These are phyloP conservation scores for Mycena amicta DNA, from an alignment of 768 basidiomycete species.

Conservation along the genomic window DNA sequence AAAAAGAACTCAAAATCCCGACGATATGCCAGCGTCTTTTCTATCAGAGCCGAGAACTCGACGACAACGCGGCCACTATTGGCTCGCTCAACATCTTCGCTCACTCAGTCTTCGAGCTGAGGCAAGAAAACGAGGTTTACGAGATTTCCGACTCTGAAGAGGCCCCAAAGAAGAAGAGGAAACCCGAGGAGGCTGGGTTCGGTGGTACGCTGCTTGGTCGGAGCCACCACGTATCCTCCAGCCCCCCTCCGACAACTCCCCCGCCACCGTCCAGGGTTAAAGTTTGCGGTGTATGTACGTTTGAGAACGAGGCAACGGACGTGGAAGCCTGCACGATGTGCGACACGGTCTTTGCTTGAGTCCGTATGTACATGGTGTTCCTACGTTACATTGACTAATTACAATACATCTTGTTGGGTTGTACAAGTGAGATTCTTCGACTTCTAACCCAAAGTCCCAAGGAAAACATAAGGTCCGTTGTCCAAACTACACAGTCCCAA, in stretches of 20 bases:
- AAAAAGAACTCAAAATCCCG: conserved; percentile 64
- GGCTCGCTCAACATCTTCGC: conserved; percentile 53
- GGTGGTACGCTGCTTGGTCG: conserved; percentile 68
- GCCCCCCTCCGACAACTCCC: conserved; percentile 11
- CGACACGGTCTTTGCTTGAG: conserved; percentile 41
- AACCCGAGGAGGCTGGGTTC: conserved; percentile 67
- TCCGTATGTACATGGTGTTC: too few relatives aligned
- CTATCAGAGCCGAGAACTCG: conserved; percentile 61
- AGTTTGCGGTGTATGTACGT: conserved; percentile 62
- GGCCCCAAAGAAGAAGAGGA: conserved; percentile 38
- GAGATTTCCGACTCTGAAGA: conserved; percentile 58
- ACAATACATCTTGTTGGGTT: conserved; percentile 19
- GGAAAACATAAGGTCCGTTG: conserved; percentile 22
- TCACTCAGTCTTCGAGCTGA: conserved; percentile 68
- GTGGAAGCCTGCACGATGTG: conserved; percentile 50
- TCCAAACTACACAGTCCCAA: conserved; percentile 24
- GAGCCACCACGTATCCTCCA: conserved; percentile 12
- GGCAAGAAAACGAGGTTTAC: conserved; percentile 61
- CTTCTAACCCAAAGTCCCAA: conserved; percentile 31
- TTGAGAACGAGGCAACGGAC: conserved; percentile 46
- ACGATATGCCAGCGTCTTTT: conserved; percentile 78
- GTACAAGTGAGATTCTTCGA: conserved; percentile 22
- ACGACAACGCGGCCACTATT: conserved; percentile 61
- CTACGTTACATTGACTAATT: neutral
- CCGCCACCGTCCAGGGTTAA: conserved; percentile 33